Evolutionary conservation across 192 early-diverging fungal genomes (phyloP).

Genomic region (Pilaira anomala): DNA sequence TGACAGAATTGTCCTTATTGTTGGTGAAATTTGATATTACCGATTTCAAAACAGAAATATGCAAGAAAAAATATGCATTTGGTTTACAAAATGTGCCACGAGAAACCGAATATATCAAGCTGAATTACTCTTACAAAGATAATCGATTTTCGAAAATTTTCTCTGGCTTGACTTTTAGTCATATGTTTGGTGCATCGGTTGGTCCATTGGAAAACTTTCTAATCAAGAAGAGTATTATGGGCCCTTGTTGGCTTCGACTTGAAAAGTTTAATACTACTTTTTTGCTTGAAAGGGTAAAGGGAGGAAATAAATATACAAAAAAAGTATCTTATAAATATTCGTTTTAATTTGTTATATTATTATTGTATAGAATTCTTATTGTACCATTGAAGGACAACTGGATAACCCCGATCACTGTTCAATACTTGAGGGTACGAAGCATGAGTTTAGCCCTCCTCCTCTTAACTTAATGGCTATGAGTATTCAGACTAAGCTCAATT

Average conservation of each 20-base stretch:
- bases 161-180: slow-evolving; percentile 73
- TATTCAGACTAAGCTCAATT: slow-evolving; percentile 78
- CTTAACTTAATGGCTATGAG: slow-evolving; percentile 81
- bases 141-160: slow-evolving; percentile 50
- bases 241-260: slow-evolving; percentile 89
- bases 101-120: slow-evolving; percentile 81
- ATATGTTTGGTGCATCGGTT: slow-evolving; percentile 83
- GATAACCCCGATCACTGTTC: slow-evolving; percentile 62
- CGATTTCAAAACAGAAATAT: slow-evolving; percentile 56
- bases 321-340: not conserved
- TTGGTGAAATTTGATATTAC: slow-evolving; percentile 55
- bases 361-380: slow-evolving; percentile 65
- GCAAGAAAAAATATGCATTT: slow-evolving; percentile 86
- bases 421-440: slow-evolving; percentile 50
- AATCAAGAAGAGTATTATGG: slow-evolving; percentile 92
- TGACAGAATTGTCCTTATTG: slow-evolving; percentile 68
- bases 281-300: not conserved
- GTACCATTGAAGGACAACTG: slow-evolving; percentile 66
- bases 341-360: not conserved
- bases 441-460: slow-evolving; percentile 53
- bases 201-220: slow-evolving; percentile 85
- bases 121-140: slow-evolving; percentile 33
- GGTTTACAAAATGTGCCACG: slow-evolving; percentile 76
- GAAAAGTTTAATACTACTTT: slow-evolving; percentile 45
- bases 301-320: slow-evolving; percentile 29